Conservation (phyloP, 129 eudicot genomes). For the Glebionis coronaria region DNA sequence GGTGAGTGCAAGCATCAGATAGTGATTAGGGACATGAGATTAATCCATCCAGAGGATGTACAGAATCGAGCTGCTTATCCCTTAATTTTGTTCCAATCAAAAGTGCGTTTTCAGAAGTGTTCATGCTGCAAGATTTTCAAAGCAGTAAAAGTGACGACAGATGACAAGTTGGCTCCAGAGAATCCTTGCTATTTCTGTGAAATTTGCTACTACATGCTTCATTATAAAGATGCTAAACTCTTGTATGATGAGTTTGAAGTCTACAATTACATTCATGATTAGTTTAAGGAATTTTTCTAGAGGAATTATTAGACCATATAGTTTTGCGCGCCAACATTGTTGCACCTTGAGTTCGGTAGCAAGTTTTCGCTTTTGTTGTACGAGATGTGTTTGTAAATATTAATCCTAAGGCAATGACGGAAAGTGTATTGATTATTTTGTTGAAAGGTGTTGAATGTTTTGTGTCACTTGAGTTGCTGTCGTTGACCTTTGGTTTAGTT, state of each 20-base stretch:
- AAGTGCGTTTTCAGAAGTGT: slow-evolving; percentile 57
- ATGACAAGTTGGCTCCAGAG: slow-evolving; percentile 76
- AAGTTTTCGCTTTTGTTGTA: slow-evolving; percentile 15
- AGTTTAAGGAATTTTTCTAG: neutral
- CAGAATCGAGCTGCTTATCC: slow-evolving; percentile 83
- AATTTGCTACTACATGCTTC: slow-evolving; percentile 85
- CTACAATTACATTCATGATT: slow-evolving; percentile 63
- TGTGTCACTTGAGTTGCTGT: too few relatives aligned
- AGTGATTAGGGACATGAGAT: slow-evolving; percentile 85
- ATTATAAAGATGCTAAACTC: slow-evolving; percentile 58
- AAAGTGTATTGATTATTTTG: too few relatives aligned
- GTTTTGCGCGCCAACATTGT: neutral
- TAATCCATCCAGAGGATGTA: slow-evolving; percentile 68
- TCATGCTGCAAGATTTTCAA: slow-evolving; percentile 62
- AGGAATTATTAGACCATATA: neutral
- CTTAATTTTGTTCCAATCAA: slow-evolving; percentile 41
- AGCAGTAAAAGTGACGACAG: slow-evolving; percentile 74
- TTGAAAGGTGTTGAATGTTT: too few relatives aligned
- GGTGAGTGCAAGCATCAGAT: slow-evolving; percentile 85
- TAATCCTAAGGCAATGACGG: too few relatives aligned
- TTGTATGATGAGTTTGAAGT: slow-evolving; percentile 57
- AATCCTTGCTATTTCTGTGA: slow-evolving; percentile 89
- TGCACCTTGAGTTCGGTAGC: slow-evolving; percentile 5
- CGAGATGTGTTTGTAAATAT: neutral
- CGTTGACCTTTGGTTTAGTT: too few relatives aligned